A percentile compares a stretch with the other conserved stretches of the same genome.
These are phyloP conservation scores for Chloranthus sessilifolius DNA, from an alignment of 164 flowering plant genomes.

Conservation along the genomic window DNA sequence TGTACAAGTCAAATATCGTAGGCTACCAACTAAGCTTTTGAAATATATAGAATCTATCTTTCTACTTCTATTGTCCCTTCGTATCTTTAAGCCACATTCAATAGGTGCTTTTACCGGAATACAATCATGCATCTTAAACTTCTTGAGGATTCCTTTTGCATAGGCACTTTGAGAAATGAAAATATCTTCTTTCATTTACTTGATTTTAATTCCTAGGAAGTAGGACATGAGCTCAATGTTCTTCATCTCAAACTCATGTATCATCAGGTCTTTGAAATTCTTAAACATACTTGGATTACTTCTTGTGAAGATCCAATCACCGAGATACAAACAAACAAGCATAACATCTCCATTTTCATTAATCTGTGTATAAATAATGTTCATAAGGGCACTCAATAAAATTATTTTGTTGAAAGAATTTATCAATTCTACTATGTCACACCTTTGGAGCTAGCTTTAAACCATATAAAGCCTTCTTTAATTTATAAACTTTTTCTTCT, in stretches of 20 bases:
- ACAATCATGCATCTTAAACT: background rate
- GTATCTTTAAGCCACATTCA: background rate
- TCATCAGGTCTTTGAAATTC: too few relatives aligned
- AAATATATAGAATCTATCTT: background rate
- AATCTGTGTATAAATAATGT: too few relatives aligned
- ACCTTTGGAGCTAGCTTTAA: background rate
- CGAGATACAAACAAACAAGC: too few relatives aligned
- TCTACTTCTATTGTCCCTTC: too few relatives aligned
- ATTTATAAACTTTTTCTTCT: background rate
- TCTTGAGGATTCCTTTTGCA: background rate
- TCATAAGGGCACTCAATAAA: background rate
- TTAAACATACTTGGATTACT: too few relatives aligned
- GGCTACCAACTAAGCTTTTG: conserved; percentile 8
- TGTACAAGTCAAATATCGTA: conserved; percentile 8
- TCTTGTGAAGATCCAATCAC: too few relatives aligned
- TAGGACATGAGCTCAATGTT: too few relatives aligned
- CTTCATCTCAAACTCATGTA: too few relatives aligned
- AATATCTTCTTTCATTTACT: background rate
- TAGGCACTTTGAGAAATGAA: background rate
- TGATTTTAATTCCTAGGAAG: too few relatives aligned
- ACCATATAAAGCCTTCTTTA: background rate
- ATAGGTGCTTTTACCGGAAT: too few relatives aligned
- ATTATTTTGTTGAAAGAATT: background rate
- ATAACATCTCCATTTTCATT: too few relatives aligned
- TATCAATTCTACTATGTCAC: background rate